Percentiles rank a stretch among this genome's conserved stretches.
Evolutionary conservation across 2,329 filamentous ascomycete species (phyloP).

Genomic region (Aspergillus udagawae): DNA sequence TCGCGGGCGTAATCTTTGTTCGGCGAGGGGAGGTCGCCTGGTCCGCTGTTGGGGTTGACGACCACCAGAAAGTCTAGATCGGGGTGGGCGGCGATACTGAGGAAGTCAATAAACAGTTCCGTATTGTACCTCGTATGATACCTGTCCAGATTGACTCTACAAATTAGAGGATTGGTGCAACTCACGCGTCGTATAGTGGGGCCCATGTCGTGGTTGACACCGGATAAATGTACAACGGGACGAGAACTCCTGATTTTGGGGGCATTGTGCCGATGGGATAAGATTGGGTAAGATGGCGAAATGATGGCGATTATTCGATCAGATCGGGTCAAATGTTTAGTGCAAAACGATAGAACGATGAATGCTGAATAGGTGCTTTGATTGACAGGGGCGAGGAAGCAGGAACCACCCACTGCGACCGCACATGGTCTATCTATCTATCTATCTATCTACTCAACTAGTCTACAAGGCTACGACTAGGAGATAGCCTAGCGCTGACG

Average conservation of each 20-base stretch:
- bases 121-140: no score
- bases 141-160: no score
- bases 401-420: no score
- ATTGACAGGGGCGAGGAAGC: neutral
- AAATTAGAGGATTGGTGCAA: no score
- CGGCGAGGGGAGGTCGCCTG: constrained; percentile 7
- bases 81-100: constrained; percentile 10
- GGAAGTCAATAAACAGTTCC: no score
- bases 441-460: no score
- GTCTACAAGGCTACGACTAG: neutral
- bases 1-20: constrained; percentile 13
- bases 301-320: no score
- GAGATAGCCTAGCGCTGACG: neutral
- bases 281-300: neutral
- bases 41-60: constrained; percentile 17
- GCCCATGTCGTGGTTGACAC: constrained; percentile 10
- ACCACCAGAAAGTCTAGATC: constrained; percentile 12
- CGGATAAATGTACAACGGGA: constrained; percentile 17
- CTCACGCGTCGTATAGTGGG: constrained; percentile 16
- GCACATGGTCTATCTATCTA: no score
- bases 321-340: no score
- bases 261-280: neutral
- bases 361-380: neutral
- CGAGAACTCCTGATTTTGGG: constrained; percentile 7
- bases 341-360: neutral